Evolutionary conservation across 768 basidiomycete genomes (phyloP).

Genomic region (Mycena venus): DNA sequence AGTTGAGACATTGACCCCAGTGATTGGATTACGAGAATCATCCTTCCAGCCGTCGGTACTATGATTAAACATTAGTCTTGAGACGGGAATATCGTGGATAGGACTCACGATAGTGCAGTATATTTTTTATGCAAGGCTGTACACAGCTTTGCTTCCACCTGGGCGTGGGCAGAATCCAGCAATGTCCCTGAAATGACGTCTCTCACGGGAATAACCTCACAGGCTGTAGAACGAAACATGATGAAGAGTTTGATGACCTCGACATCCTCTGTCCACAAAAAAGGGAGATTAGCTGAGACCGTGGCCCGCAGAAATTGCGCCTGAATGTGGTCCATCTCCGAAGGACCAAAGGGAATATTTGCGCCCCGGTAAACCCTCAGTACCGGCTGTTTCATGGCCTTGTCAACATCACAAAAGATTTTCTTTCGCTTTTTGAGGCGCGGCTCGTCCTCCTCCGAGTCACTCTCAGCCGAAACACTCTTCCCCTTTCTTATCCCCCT

Average conservation of each 20-base stretch:
- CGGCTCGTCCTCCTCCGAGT: constrained; percentile 5
- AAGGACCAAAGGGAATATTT: constrained; percentile 36
- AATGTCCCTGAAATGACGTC: constrained; percentile 37
- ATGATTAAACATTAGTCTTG: too few species aligned
- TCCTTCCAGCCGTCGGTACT: constrained; percentile 46
- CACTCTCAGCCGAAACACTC: neutral
- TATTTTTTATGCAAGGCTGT: constrained; percentile 24
- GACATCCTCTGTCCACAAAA: constrained; percentile 42
- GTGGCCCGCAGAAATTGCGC: constrained; percentile 44
- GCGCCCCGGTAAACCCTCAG: constrained; percentile 43
- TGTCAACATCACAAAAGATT: constrained; percentile 34
- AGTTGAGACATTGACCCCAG: constrained; percentile 40
- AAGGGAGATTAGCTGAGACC: constrained; percentile 44
- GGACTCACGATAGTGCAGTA: constrained; percentile 22
- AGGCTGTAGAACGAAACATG: constrained; percentile 41
- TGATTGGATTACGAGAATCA: constrained; percentile 34
- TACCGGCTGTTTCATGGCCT: constrained; percentile 33
- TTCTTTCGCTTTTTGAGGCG: neutral
- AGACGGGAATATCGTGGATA: too few species aligned
- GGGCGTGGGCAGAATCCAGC: constrained; percentile 30
- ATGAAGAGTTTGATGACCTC: constrained; percentile 44
- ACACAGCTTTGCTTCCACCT: constrained; percentile 30
- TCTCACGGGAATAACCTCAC: constrained; percentile 35
- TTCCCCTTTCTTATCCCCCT: constrained; percentile 24
- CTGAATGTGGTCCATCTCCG: constrained; percentile 32